Evolutionary conservation across 768 basidiomycete species (phyloP).

Genomic region (Wakefieldia striispora): DNA sequence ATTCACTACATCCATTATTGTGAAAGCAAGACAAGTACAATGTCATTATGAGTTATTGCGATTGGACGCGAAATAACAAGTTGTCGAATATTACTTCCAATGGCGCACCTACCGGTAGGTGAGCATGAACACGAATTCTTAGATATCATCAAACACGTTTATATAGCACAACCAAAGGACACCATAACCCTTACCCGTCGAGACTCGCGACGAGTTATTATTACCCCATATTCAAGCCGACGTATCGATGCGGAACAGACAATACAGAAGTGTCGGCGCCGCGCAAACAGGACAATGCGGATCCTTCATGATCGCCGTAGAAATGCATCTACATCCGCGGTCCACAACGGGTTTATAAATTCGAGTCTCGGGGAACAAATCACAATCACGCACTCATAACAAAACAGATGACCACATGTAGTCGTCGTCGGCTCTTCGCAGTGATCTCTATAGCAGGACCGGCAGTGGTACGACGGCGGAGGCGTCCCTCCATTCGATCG

Average conservation of each 20-base stretch:
- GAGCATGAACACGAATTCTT: background rate
- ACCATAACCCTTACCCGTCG: background rate
- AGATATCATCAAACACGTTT: slow-evolving; percentile 2
- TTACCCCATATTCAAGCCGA: slow-evolving; percentile 15
- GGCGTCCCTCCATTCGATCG: slow-evolving; percentile 5
- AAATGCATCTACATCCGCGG: slow-evolving; percentile 46
- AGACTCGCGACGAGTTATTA: background rate
- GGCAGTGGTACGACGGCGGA: slow-evolving; percentile 40
- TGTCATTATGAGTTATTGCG: no score
- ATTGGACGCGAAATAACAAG: no score
- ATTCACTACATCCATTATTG: no score
- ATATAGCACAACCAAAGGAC: background rate
- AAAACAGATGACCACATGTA: slow-evolving; percentile 65
- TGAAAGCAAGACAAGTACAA: no score
- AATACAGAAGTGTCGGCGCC: slow-evolving; percentile 52
- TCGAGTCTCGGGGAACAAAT: no score
- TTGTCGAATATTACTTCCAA: no score
- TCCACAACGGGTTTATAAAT: no score
- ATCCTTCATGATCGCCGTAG: slow-evolving; percentile 44
- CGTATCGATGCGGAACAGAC: slow-evolving; percentile 52
- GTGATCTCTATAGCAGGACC: slow-evolving; percentile 46
- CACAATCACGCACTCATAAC: slow-evolving; percentile 37
- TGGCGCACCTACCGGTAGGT: background rate
- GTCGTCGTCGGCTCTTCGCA: slow-evolving; percentile 57
- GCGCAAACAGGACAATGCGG: slow-evolving; percentile 52